Evolutionary conservation across 208 protist genomes (phyloP).

Genomic region (Histomonas meleagridis): DNA sequence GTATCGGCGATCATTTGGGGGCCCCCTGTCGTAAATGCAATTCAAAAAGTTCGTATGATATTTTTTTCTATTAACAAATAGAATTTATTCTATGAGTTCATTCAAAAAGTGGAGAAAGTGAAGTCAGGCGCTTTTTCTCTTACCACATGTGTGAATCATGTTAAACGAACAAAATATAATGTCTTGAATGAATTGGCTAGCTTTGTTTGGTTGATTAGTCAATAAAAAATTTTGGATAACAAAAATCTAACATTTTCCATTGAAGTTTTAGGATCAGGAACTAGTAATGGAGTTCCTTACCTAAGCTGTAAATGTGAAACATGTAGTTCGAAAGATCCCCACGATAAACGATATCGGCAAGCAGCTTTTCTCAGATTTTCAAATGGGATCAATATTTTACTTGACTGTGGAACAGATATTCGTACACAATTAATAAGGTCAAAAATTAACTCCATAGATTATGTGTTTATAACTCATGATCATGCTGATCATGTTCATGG

Average conservation of each 20-base stretch:
- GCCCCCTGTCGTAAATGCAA: no score
- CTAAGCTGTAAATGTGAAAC: neutral
- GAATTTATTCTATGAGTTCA: no score
- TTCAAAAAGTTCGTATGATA: no score
- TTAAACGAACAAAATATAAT: no score
- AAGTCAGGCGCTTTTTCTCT: no score
- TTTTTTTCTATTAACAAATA: no score
- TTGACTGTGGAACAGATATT: neutral
- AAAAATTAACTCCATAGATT: neutral
- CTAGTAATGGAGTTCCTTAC: neutral
- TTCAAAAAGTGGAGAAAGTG: no score
- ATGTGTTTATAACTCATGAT: neutral
- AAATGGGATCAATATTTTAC: neutral
- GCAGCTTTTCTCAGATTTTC: neutral
- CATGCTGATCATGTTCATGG: constrained; percentile 27
- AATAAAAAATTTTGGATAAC: no score
- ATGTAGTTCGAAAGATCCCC: neutral
- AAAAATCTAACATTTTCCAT: neutral
- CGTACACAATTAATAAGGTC: neutral
- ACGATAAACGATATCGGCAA: neutral
- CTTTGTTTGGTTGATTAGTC: no score
- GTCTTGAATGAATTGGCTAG: no score
- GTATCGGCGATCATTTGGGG: no score
- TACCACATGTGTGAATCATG: no score
- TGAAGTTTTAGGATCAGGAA: neutral